Evolutionary conservation across 352 stramenopile species (phyloP), one percentile per base, ranked within the genome.

Genomic region (Phytophthora fragariae): DNA sequence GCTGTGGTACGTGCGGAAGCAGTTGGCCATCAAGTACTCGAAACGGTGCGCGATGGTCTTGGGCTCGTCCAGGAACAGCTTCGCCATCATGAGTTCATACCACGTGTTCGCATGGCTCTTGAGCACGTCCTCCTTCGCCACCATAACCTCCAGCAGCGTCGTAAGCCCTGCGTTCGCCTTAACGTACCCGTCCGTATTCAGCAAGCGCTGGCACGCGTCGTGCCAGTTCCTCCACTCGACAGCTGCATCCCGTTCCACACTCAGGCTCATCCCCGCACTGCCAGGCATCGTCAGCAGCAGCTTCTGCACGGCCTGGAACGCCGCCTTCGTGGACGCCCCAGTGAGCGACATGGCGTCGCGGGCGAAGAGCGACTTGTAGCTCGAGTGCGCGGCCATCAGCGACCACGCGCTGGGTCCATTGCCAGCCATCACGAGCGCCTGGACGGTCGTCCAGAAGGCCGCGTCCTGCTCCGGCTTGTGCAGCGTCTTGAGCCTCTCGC

Each of bases 21-120:
- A 94, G 50, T 88, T 91, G 21, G 82, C 84, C 87, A 93, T 94
- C 17, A 94, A 77, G 57, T 91, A 94, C 70, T 93, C 83, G 39
- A 93, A 90, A 5, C 85, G 89, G 52, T 94, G 76, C 21, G 88
- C 87, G 17, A 93, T 80, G 5, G 77, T 78, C 77, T 93, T 96
- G 21, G 89, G 86, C 54, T 93, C 87, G 14, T 94, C 83, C 17
- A 96, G 70, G 19, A 93, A 85, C 33, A 93, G 73, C 24, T 78
- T 74, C n/a, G 89, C 89, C 80, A 93, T 89, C 82, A 94, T 93
- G 15, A 93, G 79, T 73, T 93, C 85, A 72, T 89, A 93, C 89
- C 89, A 96, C 52, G 79, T 84, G 14, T 24, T 67, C 5, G 83
- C 85, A 35, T 85, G 69, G 9, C 58, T 47, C 19, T 75, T 77